Base-by-base conservation (phyloP, 2,329 filamentous ascomycete genomes). In the Aureobasidium zeae region DNA sequence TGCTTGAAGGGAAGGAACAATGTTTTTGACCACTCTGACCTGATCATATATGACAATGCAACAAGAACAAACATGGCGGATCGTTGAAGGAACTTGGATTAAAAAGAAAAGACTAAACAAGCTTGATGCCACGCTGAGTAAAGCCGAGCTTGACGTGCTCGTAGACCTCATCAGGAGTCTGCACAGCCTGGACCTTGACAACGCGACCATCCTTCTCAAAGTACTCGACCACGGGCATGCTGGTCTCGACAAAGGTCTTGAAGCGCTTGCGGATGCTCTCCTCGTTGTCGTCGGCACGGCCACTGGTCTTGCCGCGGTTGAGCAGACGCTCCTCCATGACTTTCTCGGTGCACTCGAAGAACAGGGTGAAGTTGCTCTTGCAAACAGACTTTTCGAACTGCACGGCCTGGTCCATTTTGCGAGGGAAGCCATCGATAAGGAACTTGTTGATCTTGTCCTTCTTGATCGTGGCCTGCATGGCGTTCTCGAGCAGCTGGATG, bases 251-350 rank as follows among this genome's bases (percentile, higher is more conserved):
- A 60, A 96, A 98, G 3, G 83, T 88, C 60, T 79, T 80, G 74
- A 98, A 98, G 46, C 91, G 77, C 80, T 98, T 98, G 70, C 84
- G 82, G 63, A 96, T 98, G 58, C 81, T 87, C 67, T 94, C 91
- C 45, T 79, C 82, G 62, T 98, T 98, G 68, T 98, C 91, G 64
- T 98, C 91, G 38, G 82, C 71, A 51, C 91, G 76, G 30, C 91
- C 91, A 58, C 83, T 88, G 12, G 89, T 96, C 79, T 94, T 85
- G 50, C 89, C 91, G 38, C 89, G 76, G 69, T 94, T 82, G 52
- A 96, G 67, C 52, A 98, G 69, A 21, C 89, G 76, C 57, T 74
- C 66, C 70, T 89, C 76, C 86, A 98, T 91, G 56, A 86, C 82
- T 39, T 78, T 74, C 71, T 96, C 91, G 5, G 87, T 82, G 60